Evolutionary conservation across 2,329 filamentous ascomycete genomes (phyloP), one percentile per base, ranked within the genome.

Genomic region (Colletotrichum lentis): DNA sequence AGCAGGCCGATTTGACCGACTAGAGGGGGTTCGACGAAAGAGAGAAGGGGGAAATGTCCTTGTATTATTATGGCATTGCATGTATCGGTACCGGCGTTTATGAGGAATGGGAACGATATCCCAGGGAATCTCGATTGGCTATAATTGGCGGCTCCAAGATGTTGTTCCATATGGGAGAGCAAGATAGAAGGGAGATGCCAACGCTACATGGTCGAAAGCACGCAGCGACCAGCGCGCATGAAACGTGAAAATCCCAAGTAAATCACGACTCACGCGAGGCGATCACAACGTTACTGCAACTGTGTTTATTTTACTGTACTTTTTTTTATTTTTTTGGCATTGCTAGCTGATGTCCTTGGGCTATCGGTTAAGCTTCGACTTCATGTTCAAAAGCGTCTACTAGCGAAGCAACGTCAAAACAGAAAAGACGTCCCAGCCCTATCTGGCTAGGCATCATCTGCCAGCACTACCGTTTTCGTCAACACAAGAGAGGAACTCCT

Each of bases 1-100:
- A 97, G 77, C 88, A 93, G 80, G 92, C 94, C 73, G 94, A 96
- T 76, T 81, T 98, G 77, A 81, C 80, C 44, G 86, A 88, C 18
- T 79, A 70, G 71, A 50, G 16, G 31, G 12, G 22, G 20, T 20
- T 35, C 31, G 14, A 22, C n/a, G 11, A 44, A 22, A 10, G 20
- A 6, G 22, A 41, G 16, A 24, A 11, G 8, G 43, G 24, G 22
- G 22, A 3, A 10, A 11, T 43, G n/a, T 60, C 20, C 31, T 58
- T 65, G 62, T 68, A 68, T 52, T 59, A 64, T 68, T 65, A 68
- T 61, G 55, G 66, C 62, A 68, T 68, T 61, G 62, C 41, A 58
- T 53, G 61, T 50, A 57, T 41, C 37, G 61, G 46, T 22, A 50
- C 49, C 49, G 59, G 64, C 59, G 70, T 69, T 67, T 71, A 64